These are phyloP conservation scores for Cordyceps farinosa DNA, from an alignment of 2,329 filamentous ascomycete species.

Conservation along the genomic window DNA sequence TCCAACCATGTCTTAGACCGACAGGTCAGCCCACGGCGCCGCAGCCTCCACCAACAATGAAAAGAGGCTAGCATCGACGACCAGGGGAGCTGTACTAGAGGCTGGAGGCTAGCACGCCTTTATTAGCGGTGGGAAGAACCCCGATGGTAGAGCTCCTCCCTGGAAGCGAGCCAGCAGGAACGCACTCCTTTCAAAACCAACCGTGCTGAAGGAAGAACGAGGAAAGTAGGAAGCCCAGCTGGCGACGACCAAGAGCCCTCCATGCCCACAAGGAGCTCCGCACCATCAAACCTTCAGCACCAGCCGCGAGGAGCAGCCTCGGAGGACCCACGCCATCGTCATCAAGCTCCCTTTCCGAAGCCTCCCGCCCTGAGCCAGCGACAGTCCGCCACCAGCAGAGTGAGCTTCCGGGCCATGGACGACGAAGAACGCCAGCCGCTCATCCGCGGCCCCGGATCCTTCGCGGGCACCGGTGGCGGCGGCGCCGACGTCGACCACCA, in stretches of 20 bases:
- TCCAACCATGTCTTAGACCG: constrained; percentile 13
- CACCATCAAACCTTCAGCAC: neutral
- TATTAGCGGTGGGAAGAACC: neutral
- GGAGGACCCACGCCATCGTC: neutral
- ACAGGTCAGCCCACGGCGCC: neutral
- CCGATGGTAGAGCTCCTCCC: neutral
- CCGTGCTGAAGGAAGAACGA: neutral
- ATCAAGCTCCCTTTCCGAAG: neutral
- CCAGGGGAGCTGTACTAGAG: neutral
- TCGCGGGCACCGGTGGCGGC: neutral
- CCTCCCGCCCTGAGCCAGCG: neutral
- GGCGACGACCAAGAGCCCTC: neutral
- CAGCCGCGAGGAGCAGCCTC: neutral
- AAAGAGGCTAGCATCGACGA: constrained; percentile 5
- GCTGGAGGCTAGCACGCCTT: neutral
- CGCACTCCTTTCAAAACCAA: neutral
- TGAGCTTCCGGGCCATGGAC: constrained; percentile 12
- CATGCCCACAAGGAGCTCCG: constrained; percentile 2
- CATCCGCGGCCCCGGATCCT: constrained; percentile 4
- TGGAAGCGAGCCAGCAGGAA: neutral
- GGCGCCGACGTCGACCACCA: constrained; percentile 18
- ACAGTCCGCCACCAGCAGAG: neutral
- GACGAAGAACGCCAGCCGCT: constrained; percentile 16
- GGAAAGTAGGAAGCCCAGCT: neutral
- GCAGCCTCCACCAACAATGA: neutral